Evolutionary conservation across 495 filamentous ascomycete species (phyloP), one percentile per base, ranked within the genome.

Genomic region (Lasiosphaeria miniovina): DNA sequence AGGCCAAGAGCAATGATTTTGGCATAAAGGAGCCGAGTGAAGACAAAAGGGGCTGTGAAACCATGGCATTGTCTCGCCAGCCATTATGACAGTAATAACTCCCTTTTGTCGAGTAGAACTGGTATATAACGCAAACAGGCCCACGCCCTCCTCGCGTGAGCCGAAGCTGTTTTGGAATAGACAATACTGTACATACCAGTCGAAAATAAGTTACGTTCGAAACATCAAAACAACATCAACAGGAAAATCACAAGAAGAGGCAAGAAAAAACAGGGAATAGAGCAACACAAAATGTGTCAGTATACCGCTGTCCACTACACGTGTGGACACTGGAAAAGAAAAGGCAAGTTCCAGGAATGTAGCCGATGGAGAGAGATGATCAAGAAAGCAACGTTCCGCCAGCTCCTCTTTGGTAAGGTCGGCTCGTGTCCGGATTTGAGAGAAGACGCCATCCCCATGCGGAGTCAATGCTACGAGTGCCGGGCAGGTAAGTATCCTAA

Each of bases 281-380:
- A 17, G 36, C 53, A 41, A 46, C 12, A 11, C 43, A 46, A n/a
- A 14, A 46, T 46, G 43, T 46, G 43, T n/a, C 12, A 46, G 12
- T 46, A 46, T n/a, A 46, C 12, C 43, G 43, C 43, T 5, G 43
- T 46, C 43, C 43, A 46, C 43, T 46, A 46, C 43, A n/a, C 43
- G 12, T 46, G 43, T n/a, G 43, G 11, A 5, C 43, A 46, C 8
- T 14, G 12, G 11, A 14, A n/a, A n/a, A 7, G 43, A 4, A 46
- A 46, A 46, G 43, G 43, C 7, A 46, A 46, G 43, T n/a, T 46
- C 43, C 12, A 11, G 5, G 12, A 46, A 46, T 46, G 43, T 5
- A 5, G 12, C 12, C 5, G 5, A 46, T 46, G 43, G 43, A 46
- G 15, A n/a, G 4, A 46, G 43, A 9, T 46, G 6, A 14, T n/a